Evolutionary conservation across 768 basidiomycete genomes (phyloP).

Genomic region (Termitomyces sp.): DNA sequence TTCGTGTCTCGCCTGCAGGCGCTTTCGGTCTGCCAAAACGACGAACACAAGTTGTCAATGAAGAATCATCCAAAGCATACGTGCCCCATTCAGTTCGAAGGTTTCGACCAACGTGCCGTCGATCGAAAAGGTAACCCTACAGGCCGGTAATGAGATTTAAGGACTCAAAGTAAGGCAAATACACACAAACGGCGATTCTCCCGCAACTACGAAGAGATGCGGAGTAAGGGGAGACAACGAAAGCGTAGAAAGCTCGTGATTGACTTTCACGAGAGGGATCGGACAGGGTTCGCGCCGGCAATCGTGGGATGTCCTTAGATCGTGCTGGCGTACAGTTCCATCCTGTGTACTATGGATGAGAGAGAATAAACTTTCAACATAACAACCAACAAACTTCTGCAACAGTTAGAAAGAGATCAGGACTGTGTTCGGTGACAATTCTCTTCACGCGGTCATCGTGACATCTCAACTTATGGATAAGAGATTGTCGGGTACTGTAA

Average conservation of each 20-base stretch:
- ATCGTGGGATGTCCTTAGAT: conserved; percentile 67
- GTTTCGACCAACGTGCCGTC: conserved; percentile 63
- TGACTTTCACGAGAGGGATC: conserved; percentile 63
- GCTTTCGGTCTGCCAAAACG: conserved; percentile 58
- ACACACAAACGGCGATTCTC: conserved; percentile 73
- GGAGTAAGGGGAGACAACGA: conserved; percentile 77
- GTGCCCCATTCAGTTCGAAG: conserved; percentile 72
- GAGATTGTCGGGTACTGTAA: conserved; percentile 46
- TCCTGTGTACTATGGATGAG: conserved; percentile 44
- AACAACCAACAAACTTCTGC: conserved; percentile 53
- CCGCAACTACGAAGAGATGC: conserved; percentile 83
- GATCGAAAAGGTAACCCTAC: conserved; percentile 84
- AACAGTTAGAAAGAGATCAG: conserved; percentile 74
- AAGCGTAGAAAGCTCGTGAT: conserved; percentile 67
- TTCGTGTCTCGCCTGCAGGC: conserved; percentile 25
- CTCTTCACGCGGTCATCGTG: conserved; percentile 74
- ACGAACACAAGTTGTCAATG: conserved; percentile 74
- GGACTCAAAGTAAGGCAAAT: neutral
- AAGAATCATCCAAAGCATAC: conserved; percentile 30
- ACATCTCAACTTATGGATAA: conserved; percentile 59
- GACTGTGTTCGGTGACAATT: conserved; percentile 76
- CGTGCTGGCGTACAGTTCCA: conserved; percentile 85
- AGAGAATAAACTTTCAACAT: neutral
- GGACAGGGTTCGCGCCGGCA: conserved; percentile 63
- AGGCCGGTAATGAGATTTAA: conserved; percentile 3